Base-by-base conservation (phyloP, 176 grass and related monocot genomes). In the Carex myosuroides region DNA sequence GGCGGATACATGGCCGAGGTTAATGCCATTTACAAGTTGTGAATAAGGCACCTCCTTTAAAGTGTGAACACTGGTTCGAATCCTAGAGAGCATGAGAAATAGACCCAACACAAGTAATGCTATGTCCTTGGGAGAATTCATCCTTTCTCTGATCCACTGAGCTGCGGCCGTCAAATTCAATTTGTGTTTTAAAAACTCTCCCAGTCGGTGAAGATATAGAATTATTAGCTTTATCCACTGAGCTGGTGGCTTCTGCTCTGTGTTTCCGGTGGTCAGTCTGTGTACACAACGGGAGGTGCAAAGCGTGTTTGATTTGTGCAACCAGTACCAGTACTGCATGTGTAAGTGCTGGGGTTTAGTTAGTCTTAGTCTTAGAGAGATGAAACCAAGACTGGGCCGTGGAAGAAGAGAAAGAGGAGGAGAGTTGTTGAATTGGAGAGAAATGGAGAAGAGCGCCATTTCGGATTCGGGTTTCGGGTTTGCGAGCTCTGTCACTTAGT, bases 31-130 rank as follows among this genome's bases (percentile, higher is more conserved):
- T 56, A 98, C 83, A 48, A 98, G 88, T 10, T 98, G 91, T 18
- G 89, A 89, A 83, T 98, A 98, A 22, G 91, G 89, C 85, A 98
- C 91, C 81, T 92, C 89, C 20, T 70, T 77, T n/a, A 69, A 84
- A 80, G 32, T 64, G 85, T 13, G 3, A 20, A 0, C 4, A 39
- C 26, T 8, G 63, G 24, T 2, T 5, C 26, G 26, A 65, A 30
- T 0, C 3, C 3, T 1, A 30, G 9, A 65, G 0, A 32, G 24
- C 24, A 65, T 13, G 26, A 65, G 26, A 32, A 32, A 65, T 12
- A 20, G 3, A 32, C 24, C 11, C 3, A 65, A 60, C 18, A 20
- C 17, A 20, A n/a, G 57, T 60, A 60, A 60, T 6, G 57, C 57
- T 60, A 60, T 17, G 17, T 18, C 5, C 18, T 60, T 60, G 57